Base-by-base conservation (phyloP, 345 rosid species). In the Eucalyptus marginata region DNA sequence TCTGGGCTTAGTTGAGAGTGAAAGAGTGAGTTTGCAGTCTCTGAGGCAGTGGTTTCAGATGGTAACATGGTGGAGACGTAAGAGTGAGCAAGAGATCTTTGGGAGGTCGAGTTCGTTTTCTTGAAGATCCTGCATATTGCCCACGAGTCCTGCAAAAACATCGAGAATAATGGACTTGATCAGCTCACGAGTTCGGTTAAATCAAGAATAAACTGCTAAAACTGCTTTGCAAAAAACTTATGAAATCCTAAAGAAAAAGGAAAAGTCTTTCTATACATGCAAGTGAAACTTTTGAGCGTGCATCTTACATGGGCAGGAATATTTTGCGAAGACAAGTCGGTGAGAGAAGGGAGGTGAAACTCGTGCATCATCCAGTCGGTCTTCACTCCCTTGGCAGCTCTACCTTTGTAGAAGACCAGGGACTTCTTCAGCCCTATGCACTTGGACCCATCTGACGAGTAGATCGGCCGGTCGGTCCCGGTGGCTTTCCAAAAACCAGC, bases 341-440 rank as follows among this genome's bases (percentile, higher is more conserved):
- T 66, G 86, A 95, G 95, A 88, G 97, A 95, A 91, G 99, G 98
- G 64, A 97, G 92, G 79, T 98, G 96, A 89, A 97, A 97, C 96
- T 97, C 99, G 89, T 97, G 99, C 99, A 97, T 97, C 99, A 97
- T 97, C 99, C 99, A 97, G 87, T 97, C 99, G 56, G 99, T 97
- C 93, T 97, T 97, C 88, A 93, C 91, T 49, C 99, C 99, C 92
- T 94, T 97, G 14, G 99, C 96, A 40, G 99, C 99, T 93, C 97
- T 95, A 15, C 99, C 99, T 94, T 91, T 94, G 93, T 97, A 97
- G 91, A 97, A 97, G 62, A 97, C 99, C 25, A 97, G 95, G 10
- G 99, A 97, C 91, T 97, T 97, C 95, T 97, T 97, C 92, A 97
- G 87, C 20, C 99, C 99, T 49, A 97, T 97, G 92, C 99, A 97